Percentiles rank a stretch among this genome's conserved stretches.
Evolutionary conservation across 1,284 basidiomycete genomes (phyloP).

Genomic region (Leucoagaricus sp.): DNA sequence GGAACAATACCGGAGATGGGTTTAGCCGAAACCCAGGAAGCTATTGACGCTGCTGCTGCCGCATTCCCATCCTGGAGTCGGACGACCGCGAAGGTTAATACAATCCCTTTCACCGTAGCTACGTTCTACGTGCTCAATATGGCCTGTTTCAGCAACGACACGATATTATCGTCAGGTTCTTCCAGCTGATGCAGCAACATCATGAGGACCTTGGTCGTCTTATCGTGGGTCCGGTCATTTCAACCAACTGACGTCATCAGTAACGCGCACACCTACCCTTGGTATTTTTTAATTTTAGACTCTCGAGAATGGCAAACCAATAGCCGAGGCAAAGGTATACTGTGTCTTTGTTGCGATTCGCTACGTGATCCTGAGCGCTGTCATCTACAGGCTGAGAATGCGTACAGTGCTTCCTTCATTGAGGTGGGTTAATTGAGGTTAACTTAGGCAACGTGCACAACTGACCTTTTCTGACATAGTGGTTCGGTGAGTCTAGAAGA

Average conservation of each 20-base stretch:
- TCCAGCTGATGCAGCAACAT: constrained; percentile 73
- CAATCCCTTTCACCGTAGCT: neutral
- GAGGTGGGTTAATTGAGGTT: constrained; percentile 56
- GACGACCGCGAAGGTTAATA: constrained; percentile 74
- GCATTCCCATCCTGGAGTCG: constrained; percentile 83
- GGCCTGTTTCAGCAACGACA: constrained; percentile 60
- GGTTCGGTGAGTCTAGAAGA: constrained; percentile 64
- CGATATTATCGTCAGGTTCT: constrained; percentile 77
- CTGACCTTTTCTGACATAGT: constrained; percentile 41
- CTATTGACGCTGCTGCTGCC: constrained; percentile 74
- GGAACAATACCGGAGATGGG: constrained; percentile 89
- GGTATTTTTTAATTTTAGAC: constrained; percentile 67
- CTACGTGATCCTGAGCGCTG: neutral
- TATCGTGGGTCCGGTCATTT: constrained; percentile 53
- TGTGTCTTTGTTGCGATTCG: neutral
- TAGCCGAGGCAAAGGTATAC: constrained; percentile 75
- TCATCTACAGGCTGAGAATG: constrained; percentile 66
- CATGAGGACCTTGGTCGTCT: constrained; percentile 82
- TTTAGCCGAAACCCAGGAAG: constrained; percentile 75
- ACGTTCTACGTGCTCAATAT: constrained; percentile 1
- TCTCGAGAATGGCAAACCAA: constrained; percentile 90
- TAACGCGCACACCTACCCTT: constrained; percentile 12
- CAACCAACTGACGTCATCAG: constrained; percentile 24
- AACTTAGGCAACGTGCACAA: neutral
- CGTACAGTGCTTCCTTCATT: constrained; percentile 83